Base-by-base conservation (phyloP, 371 early-diverging fungal species). In the Apophysomyces variabilis region DNA sequence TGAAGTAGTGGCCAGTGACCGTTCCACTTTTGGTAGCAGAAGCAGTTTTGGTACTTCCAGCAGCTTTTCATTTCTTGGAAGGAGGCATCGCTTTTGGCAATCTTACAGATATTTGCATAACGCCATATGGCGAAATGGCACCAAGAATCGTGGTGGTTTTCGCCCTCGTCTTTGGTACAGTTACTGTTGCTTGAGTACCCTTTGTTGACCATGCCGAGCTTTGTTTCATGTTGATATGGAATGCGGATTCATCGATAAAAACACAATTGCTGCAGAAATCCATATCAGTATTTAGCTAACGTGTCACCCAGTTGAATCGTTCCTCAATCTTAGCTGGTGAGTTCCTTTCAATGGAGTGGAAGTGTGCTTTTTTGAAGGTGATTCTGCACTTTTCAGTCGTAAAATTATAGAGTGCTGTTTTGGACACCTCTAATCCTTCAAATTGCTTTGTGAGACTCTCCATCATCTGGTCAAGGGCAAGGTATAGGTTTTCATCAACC, bases 161-260 rank as follows among this genome's bases (percentile, higher is more conserved):
- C 0, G 50, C 67, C 44, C 61, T 36, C 18, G 54, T 47, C 21
- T 59, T 47, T 7, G 62, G 63, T 26, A 46, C 58, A 5, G 7
- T 61, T 9, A 68, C 69, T 3, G 18, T 43, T 38, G 65, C 46
- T 11, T 18, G 7, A 7, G 26, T 56, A 32, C 69, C 65, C 46
- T 61, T 69, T 26, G 39, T 57, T 35, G 69, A 62, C 61, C 65
- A 69, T 7, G 58, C 69, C 13, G 9, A 62, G 7, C 41, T 16
- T 12, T 45, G 69, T 18, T 43, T 58, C 64, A 60, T 32, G 45
- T 70, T 61, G 38, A 69, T 56, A 50, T 61, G 32, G 47, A 67
- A 65, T 0, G 43, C 58, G 2, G 66, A 35, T 63, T 74, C 61
- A n/a, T 68, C 69, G 4, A 64, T 56, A 37, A 69, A 69, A 8